A percentile compares a stretch with the other conserved stretches of the same genome.
phyloP scores from a whole-genome alignment of 2,329 filamentous ascomycete species.

The Neonectria faginata region DNA sequence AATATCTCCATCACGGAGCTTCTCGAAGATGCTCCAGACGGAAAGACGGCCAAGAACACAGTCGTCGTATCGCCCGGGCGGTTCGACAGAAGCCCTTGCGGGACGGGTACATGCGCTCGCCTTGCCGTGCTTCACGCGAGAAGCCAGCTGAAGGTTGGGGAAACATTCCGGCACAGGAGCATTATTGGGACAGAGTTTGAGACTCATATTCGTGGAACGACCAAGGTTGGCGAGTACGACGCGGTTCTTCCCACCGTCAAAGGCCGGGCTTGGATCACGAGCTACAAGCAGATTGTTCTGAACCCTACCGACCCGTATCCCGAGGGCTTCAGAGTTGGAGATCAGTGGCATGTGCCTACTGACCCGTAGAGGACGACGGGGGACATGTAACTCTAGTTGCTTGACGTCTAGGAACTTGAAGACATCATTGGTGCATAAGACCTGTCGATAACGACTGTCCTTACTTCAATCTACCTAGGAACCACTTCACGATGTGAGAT shows the following conservation, averaged over 20 bases:
- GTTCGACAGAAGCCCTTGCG: constrained; percentile 58
- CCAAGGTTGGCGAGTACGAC: constrained; percentile 14
- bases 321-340: constrained; percentile 14
- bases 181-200: constrained; percentile 56
- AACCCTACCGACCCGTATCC: constrained; percentile 22
- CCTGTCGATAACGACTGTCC: too few relatives aligned
- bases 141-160: constrained; percentile 50
- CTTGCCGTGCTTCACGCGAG: constrained; percentile 56
- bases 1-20: constrained; percentile 23
- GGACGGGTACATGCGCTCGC: constrained; percentile 57
- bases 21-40: neutral
- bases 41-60: constrained; percentile 46
- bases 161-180: constrained; percentile 52
- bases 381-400: too few relatives aligned
- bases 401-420: too few relatives aligned
- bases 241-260: constrained; percentile 15
- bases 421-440: too few relatives aligned
- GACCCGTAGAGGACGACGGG: too few relatives aligned
- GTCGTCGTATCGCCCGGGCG: constrained; percentile 57
- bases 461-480: too few relatives aligned
- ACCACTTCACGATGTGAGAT: neutral
- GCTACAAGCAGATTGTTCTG: constrained; percentile 23
- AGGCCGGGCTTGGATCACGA: constrained; percentile 25
- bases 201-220: constrained; percentile 8
- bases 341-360: neutral